Evolutionary conservation across 345 rosid species (phyloP).

Genomic region (Brassica rapa): DNA sequence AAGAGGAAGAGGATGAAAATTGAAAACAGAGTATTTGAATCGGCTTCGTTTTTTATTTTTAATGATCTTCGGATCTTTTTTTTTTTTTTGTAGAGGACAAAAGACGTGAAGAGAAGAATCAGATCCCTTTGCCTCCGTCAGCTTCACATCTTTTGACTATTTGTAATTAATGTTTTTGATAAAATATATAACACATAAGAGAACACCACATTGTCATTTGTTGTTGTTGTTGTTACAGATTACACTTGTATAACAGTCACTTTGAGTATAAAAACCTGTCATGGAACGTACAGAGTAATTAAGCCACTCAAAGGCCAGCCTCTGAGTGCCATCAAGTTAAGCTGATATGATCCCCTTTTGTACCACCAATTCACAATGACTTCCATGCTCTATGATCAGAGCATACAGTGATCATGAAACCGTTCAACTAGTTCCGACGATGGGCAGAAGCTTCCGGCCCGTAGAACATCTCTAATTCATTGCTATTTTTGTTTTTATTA

Average conservation of each 20-base stretch:
- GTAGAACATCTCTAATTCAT: too few relatives aligned
- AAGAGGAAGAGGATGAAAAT: neutral
- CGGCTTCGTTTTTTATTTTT: conserved; percentile 9
- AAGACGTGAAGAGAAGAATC: neutral
- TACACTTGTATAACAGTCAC: conserved; percentile 13
- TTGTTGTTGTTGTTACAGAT: conserved; percentile 6
- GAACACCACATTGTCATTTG: neutral
- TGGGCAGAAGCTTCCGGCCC: too few relatives aligned
- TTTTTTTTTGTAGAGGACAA: neutral
- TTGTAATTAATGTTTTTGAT: neutral
- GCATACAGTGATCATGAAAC: too few relatives aligned
- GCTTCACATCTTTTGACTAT: neutral
- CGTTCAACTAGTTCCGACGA: too few relatives aligned
- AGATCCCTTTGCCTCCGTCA: conserved; percentile 3
- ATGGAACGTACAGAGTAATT: neutral
- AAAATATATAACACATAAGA: neutral
- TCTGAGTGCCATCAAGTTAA: conserved; percentile 75
- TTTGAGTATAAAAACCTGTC: neutral
- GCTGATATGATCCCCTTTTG: conserved; percentile 72
- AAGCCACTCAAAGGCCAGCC: conserved; percentile 80
- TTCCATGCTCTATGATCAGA: conserved; percentile 41
- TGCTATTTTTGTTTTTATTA: too few relatives aligned
- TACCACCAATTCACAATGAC: conserved; percentile 65
- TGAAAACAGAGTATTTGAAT: neutral
- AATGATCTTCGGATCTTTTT: neutral